Evolutionary conservation across 805 yeast species (phyloP), one percentile per base, ranked within the genome.

Genomic region (Pichia californica): DNA sequence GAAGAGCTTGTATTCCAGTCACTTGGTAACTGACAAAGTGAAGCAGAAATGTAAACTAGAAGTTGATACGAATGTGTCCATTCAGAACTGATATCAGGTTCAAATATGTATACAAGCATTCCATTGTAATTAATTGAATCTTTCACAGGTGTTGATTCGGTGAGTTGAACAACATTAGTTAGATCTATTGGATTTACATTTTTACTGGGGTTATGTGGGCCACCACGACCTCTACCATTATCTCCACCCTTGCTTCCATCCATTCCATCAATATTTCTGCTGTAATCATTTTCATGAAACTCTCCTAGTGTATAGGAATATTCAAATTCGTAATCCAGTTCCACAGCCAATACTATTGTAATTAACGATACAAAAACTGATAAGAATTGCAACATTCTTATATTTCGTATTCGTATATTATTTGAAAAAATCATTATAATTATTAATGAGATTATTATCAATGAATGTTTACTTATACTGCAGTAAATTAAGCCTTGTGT

Each of bases 21-120:
- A 1, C 33, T 40, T 1, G 69, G 69, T n/a, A 61, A 32, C 5
- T 58, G 48, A 48, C 80, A 76, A 13, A 76, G 63, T 42, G 74
- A 74, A 2, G 78, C 81, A 14, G 77, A 69, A 15, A 76, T 45
- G 49, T 73, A 76, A 34, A 76, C 62, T 56, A 75, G 60, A 41
- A 67, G 61, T 51, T 76, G 71, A 52, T 68, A 74, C 48, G 64
- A 64, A 32, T 66, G 44, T 8, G 43, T 40, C 18, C 31, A 42
- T 21, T 41, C 33, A 3, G 41, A 20, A 8, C 28, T 21, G 8
- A 35, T 7, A 36, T 34, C 30, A 3, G 46, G 38, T 14, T 36
- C 19, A 30, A 49, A 47, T 18, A 20, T 34, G 8, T 47, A 49
- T 9, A 32, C 21, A 11, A 44, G 31, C 3, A 19, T n/a, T 4